Evolutionary conservation across 495 filamentous ascomycete genomes (phyloP), one percentile per base, ranked within the genome.

Genomic region (Glonium stellatum): DNA sequence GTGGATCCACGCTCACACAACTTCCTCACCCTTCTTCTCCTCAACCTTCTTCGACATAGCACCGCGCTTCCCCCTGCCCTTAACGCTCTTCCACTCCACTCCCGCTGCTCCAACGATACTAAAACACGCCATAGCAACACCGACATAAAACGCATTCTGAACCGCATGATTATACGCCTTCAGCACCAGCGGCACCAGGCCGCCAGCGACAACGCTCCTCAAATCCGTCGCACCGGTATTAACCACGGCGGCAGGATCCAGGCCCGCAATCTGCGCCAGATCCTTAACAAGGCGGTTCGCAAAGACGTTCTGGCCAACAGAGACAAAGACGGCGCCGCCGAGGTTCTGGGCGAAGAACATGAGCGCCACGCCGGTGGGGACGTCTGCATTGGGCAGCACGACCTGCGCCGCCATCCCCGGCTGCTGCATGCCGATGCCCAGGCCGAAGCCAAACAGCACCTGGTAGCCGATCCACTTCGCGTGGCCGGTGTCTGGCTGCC

Each of bases 381-480:
- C 57, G 21, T 64, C 57, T 25, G 31, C 41, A n/a, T 37, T 36
- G 2, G 34, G 25, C 8, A 65, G 54, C 0, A 61, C 58, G 12
- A 55, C 27, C 21, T 65, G 58, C n/a, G 54, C 55, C 0, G 18
- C 11, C 54, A 90, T 84, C 66, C 85, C 76, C 22, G 83, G 76
- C 39, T 83, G 80, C 66, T 91, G 86, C 71, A 90, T 78, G 46
- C 84, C 82, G 3, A 85, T 58, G 1, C 89, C 89, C 0, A 89
- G 60, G 4, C 90, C 89, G 10, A 80, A 72, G 44, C 89, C 90
- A 51, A 82, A 80, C 2, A 92, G 57, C 37, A 84, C 77, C 65
- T 92, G 88, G 63, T 84, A 93, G 0, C 90, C 88, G 58, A 93
- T 87, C 90, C 90, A 96, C 27, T 68, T 73, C 0, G 72, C 62